Conservation (phyloP, 495 filamentous ascomycete species). For the Pyrenula massariospora region DNA sequence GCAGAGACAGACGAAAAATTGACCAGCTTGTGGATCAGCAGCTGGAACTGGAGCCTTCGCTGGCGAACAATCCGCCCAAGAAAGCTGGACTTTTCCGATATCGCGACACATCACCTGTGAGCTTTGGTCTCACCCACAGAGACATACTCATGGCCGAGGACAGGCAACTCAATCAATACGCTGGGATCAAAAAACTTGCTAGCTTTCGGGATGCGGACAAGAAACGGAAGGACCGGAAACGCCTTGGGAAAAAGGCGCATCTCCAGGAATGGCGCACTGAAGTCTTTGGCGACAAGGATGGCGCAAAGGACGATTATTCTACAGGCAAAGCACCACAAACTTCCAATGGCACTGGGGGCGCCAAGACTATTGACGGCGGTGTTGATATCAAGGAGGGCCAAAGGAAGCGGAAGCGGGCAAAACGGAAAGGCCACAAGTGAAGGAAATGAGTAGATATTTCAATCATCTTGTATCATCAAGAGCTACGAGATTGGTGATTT, state of each 20-base stretch:
- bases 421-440: not conserved
- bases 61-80: conserved; percentile 42
- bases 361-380: conserved; percentile 5
- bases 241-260: conserved; percentile 80
- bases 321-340: not conserved
- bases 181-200: conserved; percentile 88
- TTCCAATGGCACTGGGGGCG: not conserved
- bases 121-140: conserved; percentile 76
- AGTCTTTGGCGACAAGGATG: conserved; percentile 70
- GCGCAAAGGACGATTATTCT: conserved; percentile 18
- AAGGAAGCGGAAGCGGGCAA: not conserved
- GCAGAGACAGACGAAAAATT: conserved; percentile 68
- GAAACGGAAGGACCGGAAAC: conserved; percentile 78
- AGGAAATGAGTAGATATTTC: no score
- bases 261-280: conserved; percentile 86
- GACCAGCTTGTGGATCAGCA: conserved; percentile 79
- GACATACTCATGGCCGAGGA: conserved; percentile 92
- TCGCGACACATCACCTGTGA: conserved; percentile 80
- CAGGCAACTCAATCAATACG: conserved; percentile 76
- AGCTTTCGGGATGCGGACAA: conserved; percentile 77
- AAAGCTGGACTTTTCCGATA: conserved; percentile 63
- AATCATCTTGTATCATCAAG: no score
- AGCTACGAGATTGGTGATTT: no score
- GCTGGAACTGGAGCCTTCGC: conserved; percentile 56
- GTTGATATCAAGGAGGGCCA: conserved; percentile 23